Conservation (phyloP, 345 rosid species). For the Camelina laxa region DNA sequence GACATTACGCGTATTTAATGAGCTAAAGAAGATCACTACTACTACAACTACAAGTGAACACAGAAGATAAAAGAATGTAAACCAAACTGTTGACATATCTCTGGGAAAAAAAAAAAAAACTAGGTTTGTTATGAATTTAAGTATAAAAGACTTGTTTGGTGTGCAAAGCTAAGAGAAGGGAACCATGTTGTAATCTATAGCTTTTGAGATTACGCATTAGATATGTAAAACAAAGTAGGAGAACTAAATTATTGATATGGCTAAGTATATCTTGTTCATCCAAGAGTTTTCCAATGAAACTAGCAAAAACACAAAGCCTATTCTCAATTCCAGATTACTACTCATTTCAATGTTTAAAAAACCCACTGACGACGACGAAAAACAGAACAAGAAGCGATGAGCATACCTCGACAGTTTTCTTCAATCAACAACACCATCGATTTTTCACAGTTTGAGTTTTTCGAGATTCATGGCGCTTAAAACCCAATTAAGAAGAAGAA, state of each 20-base stretch:
- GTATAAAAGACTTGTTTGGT: conserved; percentile 22
- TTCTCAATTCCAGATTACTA: not conserved
- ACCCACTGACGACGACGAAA: not conserved
- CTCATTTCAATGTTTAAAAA: too few relatives aligned
- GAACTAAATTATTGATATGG: conserved; percentile 12
- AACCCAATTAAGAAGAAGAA: not conserved
- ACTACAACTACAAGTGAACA: not conserved
- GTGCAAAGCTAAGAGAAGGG: conserved; percentile 4
- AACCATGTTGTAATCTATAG: conserved; percentile 9
- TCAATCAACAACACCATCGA: not conserved
- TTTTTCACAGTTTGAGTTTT: not conserved
- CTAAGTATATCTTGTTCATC: conserved; percentile 5
- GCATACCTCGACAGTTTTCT: conserved; percentile 13
- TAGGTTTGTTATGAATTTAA: not conserved
- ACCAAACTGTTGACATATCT: not conserved
- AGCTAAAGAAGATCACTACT: conserved; percentile 59
- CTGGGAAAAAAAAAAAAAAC: not conserved
- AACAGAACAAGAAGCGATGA: not conserved
- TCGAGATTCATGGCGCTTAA: conserved; percentile 24
- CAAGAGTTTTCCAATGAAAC: not conserved
- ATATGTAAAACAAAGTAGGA: conserved; percentile 14
- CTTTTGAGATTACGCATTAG: conserved; percentile 8
- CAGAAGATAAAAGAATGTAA: conserved; percentile 17
- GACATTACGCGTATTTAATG: conserved; percentile 62
- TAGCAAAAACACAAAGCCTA: not conserved